Base-by-base conservation (phyloP, 73 alveolate species). In the Tetrahymena elliotti region DNA sequence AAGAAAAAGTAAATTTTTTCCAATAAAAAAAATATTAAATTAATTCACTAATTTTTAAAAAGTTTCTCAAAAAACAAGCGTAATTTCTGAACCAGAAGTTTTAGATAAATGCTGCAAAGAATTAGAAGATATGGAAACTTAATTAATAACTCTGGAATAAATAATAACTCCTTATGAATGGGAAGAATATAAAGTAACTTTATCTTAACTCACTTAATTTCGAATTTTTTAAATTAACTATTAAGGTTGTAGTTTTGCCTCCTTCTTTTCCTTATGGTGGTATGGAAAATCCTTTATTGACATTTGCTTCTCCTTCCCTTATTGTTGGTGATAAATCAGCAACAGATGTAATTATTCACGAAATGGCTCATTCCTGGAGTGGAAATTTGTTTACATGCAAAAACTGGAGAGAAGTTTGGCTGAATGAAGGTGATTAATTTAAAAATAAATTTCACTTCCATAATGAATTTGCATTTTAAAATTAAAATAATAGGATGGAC, bases 211-310 rank as follows among this genome's bases (percentile, higher is more conserved):
- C 8, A 40, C 8, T 40, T 8, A 40, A 11, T 27, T 7, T 27
- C 3, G 0, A 24, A 18, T 68, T 68, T 68, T 2, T 2, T 24
- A 27, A 27, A 27, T 24, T 24, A 68, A 68, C 3, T 68, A 5
- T 12, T 47, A 47, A 98, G 53, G 96, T 99, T n/a, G 98, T 98
- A 24, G 98, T 99, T 35, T 95, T 99, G n/a, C 99, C 99, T n/a
- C 98, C 99, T 88, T 98, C 99, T 27, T 98, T 98, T 96, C 99
- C 99, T 22, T 98, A 95, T 93, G 99, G 99, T 4, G 99, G 99
- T 22, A 99, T 99, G 99, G 99, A 99, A 93, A 99, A 99, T 97
- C 99, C 99, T 18, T 97, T 97, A 68, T 97, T 99, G 93, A 99
- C 99, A 27, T 99, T 98, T 97, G 99, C 98, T 31, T 97, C 99